Evolutionary conservation across 1,139 yeast species (phyloP).

Genomic region (Blastobotrys arbuscula): DNA sequence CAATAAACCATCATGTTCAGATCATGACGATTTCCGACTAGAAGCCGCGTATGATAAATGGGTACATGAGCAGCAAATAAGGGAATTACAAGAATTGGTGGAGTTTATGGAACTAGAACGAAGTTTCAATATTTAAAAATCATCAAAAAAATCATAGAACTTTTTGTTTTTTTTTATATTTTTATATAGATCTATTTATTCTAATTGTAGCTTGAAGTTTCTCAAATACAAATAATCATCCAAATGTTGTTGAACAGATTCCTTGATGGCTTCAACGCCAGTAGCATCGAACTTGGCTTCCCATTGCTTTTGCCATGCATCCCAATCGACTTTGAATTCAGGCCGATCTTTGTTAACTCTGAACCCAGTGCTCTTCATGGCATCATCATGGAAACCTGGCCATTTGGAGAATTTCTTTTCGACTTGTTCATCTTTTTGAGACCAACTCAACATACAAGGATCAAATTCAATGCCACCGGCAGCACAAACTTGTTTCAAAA

Average conservation of each 20-base stretch:
- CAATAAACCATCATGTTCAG: background rate
- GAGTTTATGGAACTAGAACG: constrained; percentile 25
- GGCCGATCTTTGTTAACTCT: constrained; percentile 6
- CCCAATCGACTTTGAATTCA: constrained; percentile 22
- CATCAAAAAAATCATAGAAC: background rate
- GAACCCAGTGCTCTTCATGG: constrained; percentile 27
- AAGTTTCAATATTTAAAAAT: constrained; percentile 11
- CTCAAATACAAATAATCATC: constrained; percentile 27
- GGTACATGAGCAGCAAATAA: constrained; percentile 18
- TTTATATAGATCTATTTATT: background rate
- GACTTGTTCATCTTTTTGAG: constrained; percentile 19
- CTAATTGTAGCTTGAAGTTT: constrained; percentile 1
- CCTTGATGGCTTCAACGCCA: constrained; percentile 20
- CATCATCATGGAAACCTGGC: constrained; percentile 32
- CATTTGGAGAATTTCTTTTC: constrained; percentile 27
- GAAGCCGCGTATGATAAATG: constrained; percentile 19
- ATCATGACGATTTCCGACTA: constrained; percentile 1
- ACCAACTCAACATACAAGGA: constrained; percentile 27
- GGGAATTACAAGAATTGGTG: constrained; percentile 18
- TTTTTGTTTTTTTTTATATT: too few species aligned
- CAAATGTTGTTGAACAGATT: constrained; percentile 22
- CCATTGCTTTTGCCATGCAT: constrained; percentile 25
- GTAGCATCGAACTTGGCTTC: constrained; percentile 19
- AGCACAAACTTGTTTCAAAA: constrained; percentile 23
- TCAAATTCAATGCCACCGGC: constrained; percentile 23